Base-by-base conservation (phyloP, 1,284 basidiomycete genomes). In the Puccinia triticina region DNA sequence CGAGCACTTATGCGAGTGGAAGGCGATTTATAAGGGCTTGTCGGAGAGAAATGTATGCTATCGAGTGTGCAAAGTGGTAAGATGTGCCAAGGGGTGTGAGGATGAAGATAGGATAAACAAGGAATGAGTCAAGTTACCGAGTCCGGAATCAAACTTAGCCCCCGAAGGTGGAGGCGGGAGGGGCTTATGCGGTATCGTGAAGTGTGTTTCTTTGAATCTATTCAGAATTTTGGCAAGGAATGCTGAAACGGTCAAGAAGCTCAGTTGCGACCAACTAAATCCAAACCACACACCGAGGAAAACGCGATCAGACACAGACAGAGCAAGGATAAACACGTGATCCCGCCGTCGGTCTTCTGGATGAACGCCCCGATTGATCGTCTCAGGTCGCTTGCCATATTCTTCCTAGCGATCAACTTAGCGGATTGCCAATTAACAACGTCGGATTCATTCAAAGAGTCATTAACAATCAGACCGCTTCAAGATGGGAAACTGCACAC, bases 401-500 rank as follows among this genome's bases (percentile, higher is more conserved):
- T 67, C 64, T 67, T 67, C 21, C 32, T 67, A 43, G 34, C 40
- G 21, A 14, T 67, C 64, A 40, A 43, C 64, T 67, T 43, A 43
- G 23, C 40, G 12, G 40, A 43, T 43, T 43, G 40, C 40, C 40
- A 43, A 43, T 7, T 12, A 43, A 43, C 67, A 57, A 59, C 26
- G 29, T 59, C 61, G 29, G 85, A 85, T 74, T 71, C 64, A 0
- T 88, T 86, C 82, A 32, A 80, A 55, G 96, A 98, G 88, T 87
- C 90, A 48, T 89, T 98, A 8, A 88, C 89, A 1, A 87, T 98
- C 32, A 90, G 90, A 66, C 91, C 94, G 0, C 90, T 98, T 26
- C 88, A 90, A 23, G 94, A 98, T 87, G 96, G 96, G 76, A 92
- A 92, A 85, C 90, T 98, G 34, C 90, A 91, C 0, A 90, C 94